phyloP scores from a whole-genome alignment of 495 filamentous ascomycete genomes.

The Patellaria atrata region DNA sequence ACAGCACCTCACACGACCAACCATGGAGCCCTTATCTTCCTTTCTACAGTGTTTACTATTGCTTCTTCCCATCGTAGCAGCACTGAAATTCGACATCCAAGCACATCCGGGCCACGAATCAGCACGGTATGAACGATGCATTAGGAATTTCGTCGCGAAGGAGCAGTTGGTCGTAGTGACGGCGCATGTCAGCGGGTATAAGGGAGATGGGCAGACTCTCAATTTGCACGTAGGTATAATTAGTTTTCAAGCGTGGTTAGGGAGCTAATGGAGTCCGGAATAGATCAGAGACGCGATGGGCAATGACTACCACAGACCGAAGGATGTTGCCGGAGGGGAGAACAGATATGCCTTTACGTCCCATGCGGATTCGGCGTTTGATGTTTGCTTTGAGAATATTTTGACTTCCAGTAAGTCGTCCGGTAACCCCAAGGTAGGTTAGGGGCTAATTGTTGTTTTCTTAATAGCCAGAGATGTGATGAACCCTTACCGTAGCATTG shows the following conservation, averaged over 20 bases:
- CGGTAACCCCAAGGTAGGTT: not conserved
- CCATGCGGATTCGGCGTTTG: slow-evolving; percentile 86
- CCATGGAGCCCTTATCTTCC: slow-evolving; percentile 16
- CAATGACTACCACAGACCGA: slow-evolving; percentile 86
- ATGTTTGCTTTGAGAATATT: slow-evolving; percentile 92
- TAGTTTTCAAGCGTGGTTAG: not conserved
- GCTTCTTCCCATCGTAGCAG: slow-evolving; percentile 43
- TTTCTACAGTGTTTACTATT: slow-evolving; percentile 11
- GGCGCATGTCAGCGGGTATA: slow-evolving; percentile 65
- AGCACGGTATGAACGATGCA: slow-evolving; percentile 64
- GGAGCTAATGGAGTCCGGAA: slow-evolving; percentile 1
- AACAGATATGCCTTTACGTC: slow-evolving; percentile 88
- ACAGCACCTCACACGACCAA: too few relatives aligned
- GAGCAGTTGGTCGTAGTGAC: slow-evolving; percentile 98
- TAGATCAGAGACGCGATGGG: slow-evolving; percentile 90
- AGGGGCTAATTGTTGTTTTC: slow-evolving; percentile 5
- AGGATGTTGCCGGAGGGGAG: slow-evolving; percentile 85
- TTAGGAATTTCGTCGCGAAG: slow-evolving; percentile 87
- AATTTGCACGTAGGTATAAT: slow-evolving; percentile 77
- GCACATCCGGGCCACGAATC: slow-evolving; percentile 45
- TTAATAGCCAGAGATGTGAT: slow-evolving; percentile 29
- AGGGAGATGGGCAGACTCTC: slow-evolving; percentile 83
- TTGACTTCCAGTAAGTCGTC: slow-evolving; percentile 46
- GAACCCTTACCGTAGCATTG: slow-evolving; percentile 61
- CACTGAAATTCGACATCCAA: slow-evolving; percentile 85